Conservation (phyloP, 192 early-diverging fungal genomes). For the Diversispora eburnea region DNA sequence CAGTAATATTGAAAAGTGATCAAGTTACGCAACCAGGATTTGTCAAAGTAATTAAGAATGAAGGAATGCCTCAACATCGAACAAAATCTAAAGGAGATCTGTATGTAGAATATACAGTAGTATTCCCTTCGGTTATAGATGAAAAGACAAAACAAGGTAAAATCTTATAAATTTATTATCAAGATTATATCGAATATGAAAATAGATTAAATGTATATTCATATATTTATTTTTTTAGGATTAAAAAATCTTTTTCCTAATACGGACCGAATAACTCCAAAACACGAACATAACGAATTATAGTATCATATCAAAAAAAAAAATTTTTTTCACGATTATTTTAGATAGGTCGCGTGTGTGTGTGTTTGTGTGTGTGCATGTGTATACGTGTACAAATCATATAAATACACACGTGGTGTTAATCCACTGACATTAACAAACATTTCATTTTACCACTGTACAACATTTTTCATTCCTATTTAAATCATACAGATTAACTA, state of each 20-base stretch:
- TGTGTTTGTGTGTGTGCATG: too few species aligned
- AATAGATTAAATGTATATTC: too few species aligned
- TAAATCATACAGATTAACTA: too few species aligned
- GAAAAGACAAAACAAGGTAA: slow-evolving; percentile 38
- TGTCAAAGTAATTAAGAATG: slow-evolving; percentile 71
- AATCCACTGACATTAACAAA: too few species aligned
- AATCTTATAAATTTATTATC: not conserved
- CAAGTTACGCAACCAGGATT: slow-evolving; percentile 62
- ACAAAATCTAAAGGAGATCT: slow-evolving; percentile 64
- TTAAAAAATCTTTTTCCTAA: not conserved
- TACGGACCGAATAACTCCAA: not conserved
- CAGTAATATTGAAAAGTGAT: slow-evolving; percentile 59
- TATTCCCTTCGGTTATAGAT: slow-evolving; percentile 66
- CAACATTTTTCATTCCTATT: too few species aligned
- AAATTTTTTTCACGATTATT: not conserved
- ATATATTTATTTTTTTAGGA: not conserved
- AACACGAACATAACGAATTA: not conserved
- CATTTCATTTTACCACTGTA: too few species aligned
- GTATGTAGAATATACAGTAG: slow-evolving; percentile 84
- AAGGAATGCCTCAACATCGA: slow-evolving; percentile 85
- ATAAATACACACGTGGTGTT: too few species aligned
- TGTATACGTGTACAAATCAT: too few species aligned
- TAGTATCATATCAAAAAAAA: not conserved
- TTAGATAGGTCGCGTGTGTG: not conserved
- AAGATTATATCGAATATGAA: not conserved